A percentile compares a stretch with the other conserved stretches of the same genome.
These are phyloP conservation scores for Solanum pimpinellifolium DNA, from an alignment of 257 asterid species.

Conservation along the genomic window DNA sequence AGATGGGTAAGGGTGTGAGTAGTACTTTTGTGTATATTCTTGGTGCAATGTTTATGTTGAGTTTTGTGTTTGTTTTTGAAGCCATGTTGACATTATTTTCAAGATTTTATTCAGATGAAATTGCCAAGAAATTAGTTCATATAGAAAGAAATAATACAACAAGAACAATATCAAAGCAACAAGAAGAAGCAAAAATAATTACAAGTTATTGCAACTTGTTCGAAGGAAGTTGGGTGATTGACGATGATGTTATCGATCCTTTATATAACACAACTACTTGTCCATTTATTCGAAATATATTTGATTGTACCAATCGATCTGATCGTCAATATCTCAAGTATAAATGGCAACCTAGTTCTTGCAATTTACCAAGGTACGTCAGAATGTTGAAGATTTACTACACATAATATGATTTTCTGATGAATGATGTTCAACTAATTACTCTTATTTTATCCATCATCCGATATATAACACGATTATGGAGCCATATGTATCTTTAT, in stretches of 20 bases:
- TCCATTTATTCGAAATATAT: slow-evolving; percentile 1
- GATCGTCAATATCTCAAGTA: slow-evolving; percentile 5
- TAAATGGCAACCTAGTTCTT: slow-evolving; percentile 9
- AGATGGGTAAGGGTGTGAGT: not conserved
- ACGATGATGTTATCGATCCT: not conserved
- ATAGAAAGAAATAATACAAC: not conserved
- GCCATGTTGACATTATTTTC: not conserved
- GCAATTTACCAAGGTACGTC: slow-evolving; percentile 3
- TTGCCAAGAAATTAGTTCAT: not conserved
- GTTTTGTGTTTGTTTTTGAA: not conserved
- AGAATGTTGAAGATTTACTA: not conserved
- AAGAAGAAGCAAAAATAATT: not conserved
- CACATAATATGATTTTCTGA: not conserved
- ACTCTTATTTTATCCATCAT: not conserved
- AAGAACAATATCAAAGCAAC: not conserved
- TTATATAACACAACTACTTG: slow-evolving; percentile 2
- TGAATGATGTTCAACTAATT: not conserved
- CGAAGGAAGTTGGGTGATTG: slow-evolving; percentile 5
- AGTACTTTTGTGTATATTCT: not conserved
- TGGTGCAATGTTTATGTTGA: not conserved
- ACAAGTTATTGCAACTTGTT: not conserved
- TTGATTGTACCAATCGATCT: slow-evolving; percentile 5
- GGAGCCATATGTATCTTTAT: not conserved
- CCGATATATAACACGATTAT: not conserved
- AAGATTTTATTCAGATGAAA: not conserved